Percentiles rank a stretch among this genome's conserved stretches.
phyloP scores from a whole-genome alignment of 768 basidiomycete genomes.

The Suillus variegatus region DNA sequence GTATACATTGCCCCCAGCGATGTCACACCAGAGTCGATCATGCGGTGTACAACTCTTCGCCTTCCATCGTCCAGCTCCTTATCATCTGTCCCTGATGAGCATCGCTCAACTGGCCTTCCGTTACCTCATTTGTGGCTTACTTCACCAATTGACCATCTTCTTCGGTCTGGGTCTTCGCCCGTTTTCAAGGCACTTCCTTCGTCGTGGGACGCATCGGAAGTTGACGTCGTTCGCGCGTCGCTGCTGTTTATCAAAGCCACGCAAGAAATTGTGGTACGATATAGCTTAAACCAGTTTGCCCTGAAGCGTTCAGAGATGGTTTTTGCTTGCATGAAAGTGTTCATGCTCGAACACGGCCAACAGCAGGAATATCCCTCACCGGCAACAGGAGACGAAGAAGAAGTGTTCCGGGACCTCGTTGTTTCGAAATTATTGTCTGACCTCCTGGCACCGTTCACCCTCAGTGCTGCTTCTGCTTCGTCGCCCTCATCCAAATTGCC shows the following conservation, averaged over 20 bases:
- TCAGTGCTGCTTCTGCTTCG: constrained; percentile 5
- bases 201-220: constrained; percentile 79
- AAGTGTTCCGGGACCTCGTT: constrained; percentile 76
- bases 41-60: constrained; percentile 55
- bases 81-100: constrained; percentile 23
- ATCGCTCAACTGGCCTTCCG: constrained; percentile 41
- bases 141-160: constrained; percentile 70
- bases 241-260: constrained; percentile 59
- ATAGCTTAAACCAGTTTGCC: constrained; percentile 41
- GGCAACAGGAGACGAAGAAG: constrained; percentile 39
- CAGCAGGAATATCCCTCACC: background rate
- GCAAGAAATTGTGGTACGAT: constrained; percentile 45
- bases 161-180: constrained; percentile 72
- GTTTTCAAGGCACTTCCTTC: constrained; percentile 70
- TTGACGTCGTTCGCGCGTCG: constrained; percentile 70
- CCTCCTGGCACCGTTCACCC: constrained; percentile 59
- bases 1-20: constrained; percentile 52
- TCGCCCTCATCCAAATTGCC: background rate
- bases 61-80: constrained; percentile 23
- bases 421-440: constrained; percentile 61
- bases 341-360: constrained; percentile 93
- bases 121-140: constrained; percentile 66
- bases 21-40: constrained; percentile 56
- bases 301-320: constrained; percentile 38
- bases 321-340: constrained; percentile 88